phyloP scores from a whole-genome alignment of 352 stramenopile genomes.

The Pythium utonaiense region DNA sequence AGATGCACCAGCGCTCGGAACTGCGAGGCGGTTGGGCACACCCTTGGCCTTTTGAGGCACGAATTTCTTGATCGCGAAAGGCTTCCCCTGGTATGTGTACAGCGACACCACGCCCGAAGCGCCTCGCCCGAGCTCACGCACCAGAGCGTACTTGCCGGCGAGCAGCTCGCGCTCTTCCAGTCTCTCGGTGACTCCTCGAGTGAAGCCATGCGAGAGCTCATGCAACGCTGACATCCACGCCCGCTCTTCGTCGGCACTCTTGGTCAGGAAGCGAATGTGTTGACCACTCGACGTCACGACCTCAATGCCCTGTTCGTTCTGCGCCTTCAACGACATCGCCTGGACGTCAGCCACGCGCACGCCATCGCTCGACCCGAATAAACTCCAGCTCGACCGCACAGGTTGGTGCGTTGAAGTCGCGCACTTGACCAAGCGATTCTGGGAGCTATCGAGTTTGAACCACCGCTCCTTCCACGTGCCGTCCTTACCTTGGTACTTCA shows the following conservation, averaged over 20 bases:
- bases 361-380: constrained; percentile 27
- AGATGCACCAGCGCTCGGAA: constrained; percentile 15
- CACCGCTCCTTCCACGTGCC: constrained; percentile 61
- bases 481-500: constrained; percentile 48
- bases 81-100: constrained; percentile 64
- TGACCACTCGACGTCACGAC: constrained; percentile 29
- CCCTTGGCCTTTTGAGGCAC: constrained; percentile 49
- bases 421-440: constrained; percentile 50
- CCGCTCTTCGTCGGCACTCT: constrained; percentile 36
- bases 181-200: constrained; percentile 38
- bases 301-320: constrained; percentile 25
- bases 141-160: constrained; percentile 58
- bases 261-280: constrained; percentile 40
- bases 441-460: constrained; percentile 54
- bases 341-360: constrained; percentile 4
- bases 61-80: constrained; percentile 72
- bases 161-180: constrained; percentile 55
- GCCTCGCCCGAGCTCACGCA: constrained; percentile 69
- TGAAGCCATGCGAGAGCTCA: constrained; percentile 45
- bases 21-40: constrained; percentile 43
- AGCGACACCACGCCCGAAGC: constrained; percentile 67
- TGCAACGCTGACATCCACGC: constrained; percentile 44
- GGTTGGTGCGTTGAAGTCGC: constrained; percentile 26
- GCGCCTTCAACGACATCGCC: background rate
- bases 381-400: constrained; percentile 28